Conservation (phyloP, 768 basidiomycete genomes). For the Pisolithus microcarpus region DNA sequence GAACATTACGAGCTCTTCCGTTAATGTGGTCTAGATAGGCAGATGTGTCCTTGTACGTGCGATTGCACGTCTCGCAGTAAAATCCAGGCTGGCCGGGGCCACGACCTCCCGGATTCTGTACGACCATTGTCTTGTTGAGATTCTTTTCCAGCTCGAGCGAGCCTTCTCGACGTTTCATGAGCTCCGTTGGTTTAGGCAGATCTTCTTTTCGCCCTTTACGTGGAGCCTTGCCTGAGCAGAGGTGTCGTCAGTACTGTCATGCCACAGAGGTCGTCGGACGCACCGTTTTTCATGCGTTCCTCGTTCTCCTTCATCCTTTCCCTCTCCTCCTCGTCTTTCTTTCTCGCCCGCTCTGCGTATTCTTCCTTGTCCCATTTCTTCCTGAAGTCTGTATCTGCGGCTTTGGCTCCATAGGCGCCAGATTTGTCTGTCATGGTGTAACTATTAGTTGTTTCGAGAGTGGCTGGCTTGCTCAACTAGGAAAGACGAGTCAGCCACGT, state of each 20-base stretch:
- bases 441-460: not conserved
- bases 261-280: not conserved
- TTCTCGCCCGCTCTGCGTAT: conserved; percentile 76
- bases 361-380: conserved; percentile 96
- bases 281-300: conserved; percentile 77
- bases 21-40: conserved; percentile 96
- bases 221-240: conserved; percentile 68
- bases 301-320: conserved; percentile 85
- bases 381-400: conserved; percentile 66
- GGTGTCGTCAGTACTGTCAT: not conserved
- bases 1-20: conserved; percentile 76
- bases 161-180: conserved; percentile 82
- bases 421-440: conserved; percentile 24
- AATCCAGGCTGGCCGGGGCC: conserved; percentile 93
- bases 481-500: not conserved
- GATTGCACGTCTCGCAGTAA: conserved; percentile 84
- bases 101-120: conserved; percentile 71
- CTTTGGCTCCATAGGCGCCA: conserved; percentile 32
- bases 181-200: conserved; percentile 87
- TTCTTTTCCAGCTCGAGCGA: conserved; percentile 92
- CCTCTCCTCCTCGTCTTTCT: conserved; percentile 71
- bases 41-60: conserved; percentile 90
- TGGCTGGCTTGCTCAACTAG: not conserved
- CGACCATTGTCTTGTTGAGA: conserved; percentile 90
- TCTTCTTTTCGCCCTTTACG: conserved; percentile 59